Conservation (phyloP, 148 eudicot species). For the Simmondsia chinensis region DNA sequence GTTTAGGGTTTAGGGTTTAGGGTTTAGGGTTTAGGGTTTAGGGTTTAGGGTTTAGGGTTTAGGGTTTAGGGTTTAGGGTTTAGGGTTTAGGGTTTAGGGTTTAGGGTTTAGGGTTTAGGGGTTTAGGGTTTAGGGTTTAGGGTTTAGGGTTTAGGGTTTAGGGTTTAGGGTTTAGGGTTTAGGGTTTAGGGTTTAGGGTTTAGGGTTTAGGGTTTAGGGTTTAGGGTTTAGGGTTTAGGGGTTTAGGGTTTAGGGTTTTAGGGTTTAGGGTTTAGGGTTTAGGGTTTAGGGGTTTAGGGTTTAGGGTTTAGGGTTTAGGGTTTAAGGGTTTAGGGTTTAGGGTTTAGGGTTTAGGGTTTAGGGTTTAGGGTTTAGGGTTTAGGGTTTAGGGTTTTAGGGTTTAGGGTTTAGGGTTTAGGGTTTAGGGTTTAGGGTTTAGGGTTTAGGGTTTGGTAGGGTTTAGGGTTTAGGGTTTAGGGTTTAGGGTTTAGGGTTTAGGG, state of each 20-base stretch:
- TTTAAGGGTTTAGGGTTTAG: background rate
- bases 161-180: background rate
- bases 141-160: background rate
- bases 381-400: background rate
- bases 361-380: background rate
- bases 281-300: too few species aligned
- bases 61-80: background rate
- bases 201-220: background rate
- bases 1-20: background rate
- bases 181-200: background rate
- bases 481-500: background rate
- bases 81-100: background rate
- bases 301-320: too few species aligned
- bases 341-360: background rate
- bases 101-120: too few species aligned
- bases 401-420: background rate
- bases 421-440: background rate
- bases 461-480: background rate
- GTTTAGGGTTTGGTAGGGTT: too few species aligned
- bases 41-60: background rate
- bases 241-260: too few species aligned
- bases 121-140: background rate
- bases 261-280: too few species aligned
- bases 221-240: background rate
- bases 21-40: background rate